Evolutionary conservation across 352 stramenopile genomes (phyloP).

Genomic region (Blastocystis sp.): DNA sequence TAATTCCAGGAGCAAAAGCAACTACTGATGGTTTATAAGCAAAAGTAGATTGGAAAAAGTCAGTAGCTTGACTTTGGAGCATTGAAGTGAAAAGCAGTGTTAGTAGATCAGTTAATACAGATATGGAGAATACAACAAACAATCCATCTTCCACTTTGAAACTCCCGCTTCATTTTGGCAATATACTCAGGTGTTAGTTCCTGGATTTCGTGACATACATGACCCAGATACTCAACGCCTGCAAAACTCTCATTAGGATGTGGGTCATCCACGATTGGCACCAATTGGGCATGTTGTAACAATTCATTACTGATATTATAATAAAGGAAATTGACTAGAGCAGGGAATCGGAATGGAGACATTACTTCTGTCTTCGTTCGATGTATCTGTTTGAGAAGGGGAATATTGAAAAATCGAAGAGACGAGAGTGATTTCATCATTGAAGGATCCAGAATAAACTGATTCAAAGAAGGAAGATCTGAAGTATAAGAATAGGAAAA

Average conservation of each 20-base stretch:
- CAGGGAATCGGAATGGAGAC: not conserved
- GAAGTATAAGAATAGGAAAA: not conserved
- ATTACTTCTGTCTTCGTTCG: no score
- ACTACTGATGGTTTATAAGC: not conserved
- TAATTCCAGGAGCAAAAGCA: slow-evolving; percentile 74
- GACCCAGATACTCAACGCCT: not conserved
- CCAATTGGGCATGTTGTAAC: no score
- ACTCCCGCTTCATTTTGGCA: no score
- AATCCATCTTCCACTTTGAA: no score
- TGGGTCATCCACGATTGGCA: no score
- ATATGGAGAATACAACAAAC: not conserved
- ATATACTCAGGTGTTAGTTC: not conserved
- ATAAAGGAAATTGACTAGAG: not conserved
- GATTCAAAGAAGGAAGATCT: not conserved
- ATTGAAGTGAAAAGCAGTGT: not conserved
- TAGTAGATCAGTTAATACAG: not conserved
- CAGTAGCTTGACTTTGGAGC: not conserved
- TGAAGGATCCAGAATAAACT: not conserved
- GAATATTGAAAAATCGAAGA: not conserved
- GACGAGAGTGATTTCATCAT: not conserved
- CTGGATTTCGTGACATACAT: not conserved
- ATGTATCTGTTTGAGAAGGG: no score
- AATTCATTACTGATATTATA: no score
- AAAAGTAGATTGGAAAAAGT: not conserved
- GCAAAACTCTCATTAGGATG: no score